Conservation (phyloP, 1,284 basidiomycete genomes). For the Pseudozyma pruni region DNA sequence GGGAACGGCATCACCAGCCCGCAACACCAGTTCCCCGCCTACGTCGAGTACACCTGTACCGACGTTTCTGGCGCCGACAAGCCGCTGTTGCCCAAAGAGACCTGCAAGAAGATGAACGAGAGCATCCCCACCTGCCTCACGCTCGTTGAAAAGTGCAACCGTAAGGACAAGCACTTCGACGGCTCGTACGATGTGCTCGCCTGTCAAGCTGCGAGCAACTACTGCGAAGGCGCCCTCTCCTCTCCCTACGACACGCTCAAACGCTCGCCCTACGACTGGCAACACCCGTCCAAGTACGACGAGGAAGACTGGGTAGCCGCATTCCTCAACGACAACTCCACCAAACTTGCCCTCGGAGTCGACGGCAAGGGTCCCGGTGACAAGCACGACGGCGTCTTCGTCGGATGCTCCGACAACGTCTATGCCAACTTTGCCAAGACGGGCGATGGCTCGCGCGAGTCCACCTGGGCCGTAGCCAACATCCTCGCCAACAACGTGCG, state of each 20-base stretch:
- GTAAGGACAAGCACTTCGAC: slow-evolving; percentile 26
- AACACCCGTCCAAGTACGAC: slow-evolving; percentile 56
- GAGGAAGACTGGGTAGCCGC: slow-evolving; percentile 61
- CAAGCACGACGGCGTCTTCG: slow-evolving; percentile 61
- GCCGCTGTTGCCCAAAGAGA: slow-evolving; percentile 50
- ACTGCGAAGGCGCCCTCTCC: slow-evolving; percentile 58
- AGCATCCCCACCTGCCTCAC: slow-evolving; percentile 52
- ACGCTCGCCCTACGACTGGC: slow-evolving; percentile 59
- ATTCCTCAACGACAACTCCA: slow-evolving; percentile 58
- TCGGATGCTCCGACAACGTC: slow-evolving; percentile 63
- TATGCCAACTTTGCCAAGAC: slow-evolving; percentile 60
- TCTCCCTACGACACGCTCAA: slow-evolving; percentile 56
- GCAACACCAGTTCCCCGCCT: slow-evolving; percentile 60
- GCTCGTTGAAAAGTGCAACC: slow-evolving; percentile 63
- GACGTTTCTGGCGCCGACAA: slow-evolving; percentile 44
- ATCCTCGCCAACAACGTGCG: slow-evolving; percentile 52
- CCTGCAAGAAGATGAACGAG: slow-evolving; percentile 54
- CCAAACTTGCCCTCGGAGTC: slow-evolving; percentile 54
- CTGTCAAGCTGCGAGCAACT: slow-evolving; percentile 53
- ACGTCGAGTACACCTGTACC: slow-evolving; percentile 63
- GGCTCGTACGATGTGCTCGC: slow-evolving; percentile 47
- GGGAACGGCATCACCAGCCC: slow-evolving; percentile 67
- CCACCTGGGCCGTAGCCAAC: slow-evolving; percentile 59
- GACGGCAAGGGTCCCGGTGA: slow-evolving; percentile 60
- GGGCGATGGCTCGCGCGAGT: slow-evolving; percentile 61